A percentile compares a stretch with the other conserved stretches of the same genome.
phyloP scores from a whole-genome alignment of 768 basidiomycete genomes.

The Boletus pseudo-olivaceus region DNA sequence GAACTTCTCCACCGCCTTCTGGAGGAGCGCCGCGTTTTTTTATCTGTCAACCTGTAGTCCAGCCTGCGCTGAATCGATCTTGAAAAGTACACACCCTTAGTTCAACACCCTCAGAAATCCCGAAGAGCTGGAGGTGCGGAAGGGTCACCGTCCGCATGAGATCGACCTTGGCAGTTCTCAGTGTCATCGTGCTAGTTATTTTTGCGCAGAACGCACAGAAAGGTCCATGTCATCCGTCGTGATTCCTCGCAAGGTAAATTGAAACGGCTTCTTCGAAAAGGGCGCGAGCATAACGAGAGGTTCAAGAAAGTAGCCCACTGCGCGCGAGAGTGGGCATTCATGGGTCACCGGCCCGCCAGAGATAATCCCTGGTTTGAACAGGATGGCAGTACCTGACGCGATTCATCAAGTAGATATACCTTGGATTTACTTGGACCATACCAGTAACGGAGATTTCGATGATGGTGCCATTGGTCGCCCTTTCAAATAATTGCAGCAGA shows the following conservation, averaged over 20 bases:
- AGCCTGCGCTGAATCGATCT: not conserved
- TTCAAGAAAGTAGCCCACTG: conserved; percentile 93
- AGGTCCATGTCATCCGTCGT: conserved; percentile 93
- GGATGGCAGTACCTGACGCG: conserved; percentile 75
- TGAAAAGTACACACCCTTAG: conserved; percentile 53
- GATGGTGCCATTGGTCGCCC: conserved; percentile 87
- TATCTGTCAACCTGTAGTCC: conserved; percentile 50
- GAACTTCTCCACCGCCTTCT: conserved; percentile 87
- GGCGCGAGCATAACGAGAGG: conserved; percentile 87
- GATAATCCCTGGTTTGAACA: conserved; percentile 91
- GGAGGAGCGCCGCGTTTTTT: conserved; percentile 93
- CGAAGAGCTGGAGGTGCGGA: conserved; percentile 87
- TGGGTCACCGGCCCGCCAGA: conserved; percentile 78
- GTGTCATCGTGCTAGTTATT: not conserved
- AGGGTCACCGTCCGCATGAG: conserved; percentile 86
- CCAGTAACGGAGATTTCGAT: conserved; percentile 97
- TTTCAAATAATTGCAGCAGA: conserved; percentile 81
- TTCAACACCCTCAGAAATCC: conserved; percentile 87
- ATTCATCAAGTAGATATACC: not conserved
- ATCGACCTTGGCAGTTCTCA: conserved; percentile 58
- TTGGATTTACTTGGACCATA: conserved; percentile 29
- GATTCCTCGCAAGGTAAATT: conserved; percentile 80
- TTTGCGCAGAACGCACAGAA: conserved; percentile 53
- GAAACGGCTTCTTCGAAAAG: conserved; percentile 84
- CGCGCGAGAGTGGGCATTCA: conserved; percentile 84